A percentile compares a stretch with the other conserved stretches of the same genome.
These are phyloP conservation scores for Vigna nakashimae DNA, from an alignment of 306 rosid genomes.

Conservation along the genomic window DNA sequence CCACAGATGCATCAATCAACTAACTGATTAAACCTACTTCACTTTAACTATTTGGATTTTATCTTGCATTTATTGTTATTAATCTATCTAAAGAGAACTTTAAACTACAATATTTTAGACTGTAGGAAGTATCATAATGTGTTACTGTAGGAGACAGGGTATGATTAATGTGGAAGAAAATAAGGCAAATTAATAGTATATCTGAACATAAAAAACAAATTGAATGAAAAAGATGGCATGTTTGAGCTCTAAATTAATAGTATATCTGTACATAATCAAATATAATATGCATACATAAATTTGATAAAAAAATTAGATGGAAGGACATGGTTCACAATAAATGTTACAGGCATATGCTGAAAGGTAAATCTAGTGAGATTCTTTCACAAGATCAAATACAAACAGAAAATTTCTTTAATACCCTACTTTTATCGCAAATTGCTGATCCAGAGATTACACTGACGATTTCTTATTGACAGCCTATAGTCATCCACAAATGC, in stretches of 20 bases:
- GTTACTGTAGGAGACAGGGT: too few relatives aligned
- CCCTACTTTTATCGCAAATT: slow-evolving; percentile 19
- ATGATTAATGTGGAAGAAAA: too few relatives aligned
- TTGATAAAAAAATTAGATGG: background rate
- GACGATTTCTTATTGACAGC: background rate
- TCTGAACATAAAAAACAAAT: too few relatives aligned
- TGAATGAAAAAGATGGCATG: too few relatives aligned
- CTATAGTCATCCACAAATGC: slow-evolving; percentile 15
- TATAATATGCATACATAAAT: background rate
- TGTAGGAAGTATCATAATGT: background rate
- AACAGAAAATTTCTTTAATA: slow-evolving; percentile 28
- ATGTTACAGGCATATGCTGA: background rate
- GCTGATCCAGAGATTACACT: background rate
- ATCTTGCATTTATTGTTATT: too few relatives aligned
- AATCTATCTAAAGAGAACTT: too few relatives aligned
- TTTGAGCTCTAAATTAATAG: too few relatives aligned
- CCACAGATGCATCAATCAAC: too few relatives aligned
- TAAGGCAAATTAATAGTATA: too few relatives aligned
- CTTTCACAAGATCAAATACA: background rate
- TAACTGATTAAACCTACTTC: too few relatives aligned
- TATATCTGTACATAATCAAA: background rate
- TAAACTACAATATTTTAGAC: too few relatives aligned
- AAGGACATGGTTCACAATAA: slow-evolving; percentile 25
- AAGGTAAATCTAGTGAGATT: slow-evolving; percentile 6
- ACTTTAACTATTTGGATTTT: too few relatives aligned